Base-by-base conservation (phyloP, 1,284 basidiomycete genomes). In the Trichosporon sp. region DNA sequence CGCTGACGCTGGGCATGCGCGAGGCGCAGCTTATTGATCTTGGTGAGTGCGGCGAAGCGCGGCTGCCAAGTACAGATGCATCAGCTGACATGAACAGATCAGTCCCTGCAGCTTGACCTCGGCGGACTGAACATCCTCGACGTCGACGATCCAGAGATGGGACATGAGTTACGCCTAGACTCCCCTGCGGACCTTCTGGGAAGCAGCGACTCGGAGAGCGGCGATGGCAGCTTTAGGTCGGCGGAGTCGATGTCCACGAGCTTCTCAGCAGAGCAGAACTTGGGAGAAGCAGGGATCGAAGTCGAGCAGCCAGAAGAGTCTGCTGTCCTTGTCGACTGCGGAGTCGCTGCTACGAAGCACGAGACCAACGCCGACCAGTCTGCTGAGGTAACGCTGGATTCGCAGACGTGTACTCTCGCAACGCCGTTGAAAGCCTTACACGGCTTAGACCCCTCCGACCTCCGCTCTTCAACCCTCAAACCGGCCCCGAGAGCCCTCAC, bases 81-180 rank as follows among this genome's bases (percentile, higher is more conserved):
- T 36, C 11, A 9, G 36, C 61, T 66, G 44, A 69, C 25, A n/a
- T 31, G n/a, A 14, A 10, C 31, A 65, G 62, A 58, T 31, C 13
- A 60, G 10, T 64, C 67, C 2, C 44, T 61, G 10, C 40, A 71
- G 32, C 68, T 78, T 2, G 70, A 78, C 59, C 70, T 77, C 70
- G 77, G 77, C 10, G 72, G 74, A 9, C 60, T 78, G 10, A 61
- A 63, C 27, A 37, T 77, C 10, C 63, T 69, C 19, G 77, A 78
- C 63, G 71, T 78, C 34, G 71, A 70, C 21, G 77, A 78, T 63
- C 74, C 73, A 2, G 74, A 76, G 14, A 32, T 65, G 2, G 69
- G 65, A 13, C 49, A 31, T 16, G 49, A 54, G 27, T 7, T 54
- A 3, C 14, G 49, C 5, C 49, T 54, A 27, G 49, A 54, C 16